phyloP scores from a whole-genome alignment of 2,329 filamentous ascomycete species.

The Gnomoniopsis smithogilvyi region DNA sequence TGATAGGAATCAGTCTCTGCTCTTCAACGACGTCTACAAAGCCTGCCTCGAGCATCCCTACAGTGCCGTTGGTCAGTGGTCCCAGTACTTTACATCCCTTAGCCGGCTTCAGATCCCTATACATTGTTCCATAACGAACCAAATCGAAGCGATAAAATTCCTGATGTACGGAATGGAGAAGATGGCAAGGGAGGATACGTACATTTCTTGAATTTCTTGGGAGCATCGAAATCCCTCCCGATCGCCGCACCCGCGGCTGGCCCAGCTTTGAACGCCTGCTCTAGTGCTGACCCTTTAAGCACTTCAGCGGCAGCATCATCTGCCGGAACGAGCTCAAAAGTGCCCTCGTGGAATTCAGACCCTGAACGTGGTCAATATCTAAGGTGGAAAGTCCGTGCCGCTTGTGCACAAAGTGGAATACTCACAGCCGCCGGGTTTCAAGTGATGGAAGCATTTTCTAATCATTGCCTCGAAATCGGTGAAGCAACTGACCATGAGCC shows the following conservation, averaged over 20 bases:
- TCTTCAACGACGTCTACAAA: slow-evolving; percentile 28
- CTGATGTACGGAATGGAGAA: too few relatives aligned
- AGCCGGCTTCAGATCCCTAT: too few relatives aligned
- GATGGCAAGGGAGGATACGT: too few relatives aligned
- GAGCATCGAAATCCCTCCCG: slow-evolving; percentile 19
- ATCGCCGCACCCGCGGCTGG: background rate
- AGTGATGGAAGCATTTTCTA: background rate
- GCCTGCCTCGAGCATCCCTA: slow-evolving; percentile 24
- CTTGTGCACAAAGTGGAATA: too few relatives aligned
- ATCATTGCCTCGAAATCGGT: background rate
- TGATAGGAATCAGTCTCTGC: background rate
- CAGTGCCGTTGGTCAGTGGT: too few relatives aligned
- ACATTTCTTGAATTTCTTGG: slow-evolving; percentile 21
- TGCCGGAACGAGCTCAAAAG: background rate
- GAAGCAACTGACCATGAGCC: slow-evolving; percentile 5
- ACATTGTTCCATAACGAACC: too few relatives aligned
- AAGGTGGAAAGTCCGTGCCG: too few relatives aligned
- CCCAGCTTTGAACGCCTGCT: background rate
- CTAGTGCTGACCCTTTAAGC: background rate
- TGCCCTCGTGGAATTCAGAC: slow-evolving; percentile 8
- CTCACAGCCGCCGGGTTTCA: background rate
- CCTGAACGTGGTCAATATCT: background rate
- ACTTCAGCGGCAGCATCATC: background rate
- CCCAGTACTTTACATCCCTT: too few relatives aligned
- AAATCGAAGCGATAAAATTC: too few relatives aligned